phyloP scores from a whole-genome alignment of 169 alveolate species.

The Theileria parva region DNA sequence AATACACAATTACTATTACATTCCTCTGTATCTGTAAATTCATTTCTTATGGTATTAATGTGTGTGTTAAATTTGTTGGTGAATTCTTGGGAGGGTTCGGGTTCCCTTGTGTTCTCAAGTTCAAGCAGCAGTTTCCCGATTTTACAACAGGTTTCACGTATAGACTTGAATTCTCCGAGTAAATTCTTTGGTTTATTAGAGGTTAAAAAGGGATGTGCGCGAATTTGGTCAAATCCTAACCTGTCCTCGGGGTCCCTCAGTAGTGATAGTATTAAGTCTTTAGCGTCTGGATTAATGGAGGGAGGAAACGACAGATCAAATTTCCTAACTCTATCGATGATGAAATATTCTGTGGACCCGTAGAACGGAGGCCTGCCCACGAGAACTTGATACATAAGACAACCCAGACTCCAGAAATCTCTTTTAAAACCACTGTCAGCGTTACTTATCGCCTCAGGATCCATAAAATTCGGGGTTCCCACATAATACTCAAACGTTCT shows the following conservation, averaged over 20 bases:
- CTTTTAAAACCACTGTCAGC: constrained; percentile 80
- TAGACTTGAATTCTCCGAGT: not conserved
- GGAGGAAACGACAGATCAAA: constrained; percentile 63
- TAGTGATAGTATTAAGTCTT: constrained; percentile 70
- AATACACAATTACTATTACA: not conserved
- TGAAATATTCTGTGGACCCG: constrained; percentile 78
- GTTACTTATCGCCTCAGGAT: constrained; percentile 90
- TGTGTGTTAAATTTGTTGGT: not conserved
- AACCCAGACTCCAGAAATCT: constrained; percentile 91
- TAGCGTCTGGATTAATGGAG: constrained; percentile 61
- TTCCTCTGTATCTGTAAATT: not conserved
- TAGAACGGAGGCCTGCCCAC: constrained; percentile 78
- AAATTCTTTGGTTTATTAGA: not conserved
- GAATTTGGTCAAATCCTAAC: constrained; percentile 52
- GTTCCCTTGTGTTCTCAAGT: not conserved
- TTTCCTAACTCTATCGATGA: constrained; percentile 60
- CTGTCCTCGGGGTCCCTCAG: constrained; percentile 67
- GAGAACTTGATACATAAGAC: constrained; percentile 86
- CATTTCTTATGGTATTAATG: not conserved
- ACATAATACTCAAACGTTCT: constrained; percentile 83
- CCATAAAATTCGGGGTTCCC: constrained; percentile 92
- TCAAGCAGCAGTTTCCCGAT: constrained; percentile 10
- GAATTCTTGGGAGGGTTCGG: not conserved
- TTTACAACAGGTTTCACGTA: not conserved
- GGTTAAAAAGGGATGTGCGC: constrained; percentile 7